Conservation (phyloP, 257 asterid genomes). For the Forsythia suspensa region DNA sequence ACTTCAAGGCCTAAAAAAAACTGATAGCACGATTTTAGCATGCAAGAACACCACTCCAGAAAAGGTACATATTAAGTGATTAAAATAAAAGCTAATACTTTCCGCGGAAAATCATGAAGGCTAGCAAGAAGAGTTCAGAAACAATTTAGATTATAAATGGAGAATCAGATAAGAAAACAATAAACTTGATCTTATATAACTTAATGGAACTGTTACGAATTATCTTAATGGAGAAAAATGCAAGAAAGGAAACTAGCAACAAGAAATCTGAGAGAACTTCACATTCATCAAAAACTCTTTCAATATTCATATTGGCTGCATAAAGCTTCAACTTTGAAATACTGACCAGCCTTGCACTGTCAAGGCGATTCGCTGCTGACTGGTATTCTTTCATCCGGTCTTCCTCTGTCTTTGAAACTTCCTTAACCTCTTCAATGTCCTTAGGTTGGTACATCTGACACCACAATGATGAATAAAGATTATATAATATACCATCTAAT, state of each 20-base stretch:
- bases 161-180: not conserved
- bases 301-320: constrained; percentile 9
- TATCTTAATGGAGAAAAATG: not conserved
- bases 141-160: not conserved
- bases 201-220: not conserved
- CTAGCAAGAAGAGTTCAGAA: not conserved
- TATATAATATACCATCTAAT: constrained; percentile 6
- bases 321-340: constrained; percentile 24
- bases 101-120: not conserved
- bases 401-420: constrained; percentile 60
- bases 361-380: constrained; percentile 82
- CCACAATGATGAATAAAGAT: constrained; percentile 21
- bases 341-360: constrained; percentile 68
- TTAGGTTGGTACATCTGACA: constrained; percentile 76
- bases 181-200: not conserved
- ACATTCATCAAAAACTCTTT: constrained; percentile 6
- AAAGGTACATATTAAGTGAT: not conserved
- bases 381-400: constrained; percentile 68
- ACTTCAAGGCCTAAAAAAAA: not conserved
- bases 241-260: constrained; percentile 12
- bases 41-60: not conserved
- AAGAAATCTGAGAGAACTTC: not conserved
- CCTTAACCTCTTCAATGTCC: constrained; percentile 84
- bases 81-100: not conserved
- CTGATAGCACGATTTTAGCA: not conserved